Evolutionary conservation across 352 stramenopile species (phyloP).

Genomic region (Phytophthora ramorum): DNA sequence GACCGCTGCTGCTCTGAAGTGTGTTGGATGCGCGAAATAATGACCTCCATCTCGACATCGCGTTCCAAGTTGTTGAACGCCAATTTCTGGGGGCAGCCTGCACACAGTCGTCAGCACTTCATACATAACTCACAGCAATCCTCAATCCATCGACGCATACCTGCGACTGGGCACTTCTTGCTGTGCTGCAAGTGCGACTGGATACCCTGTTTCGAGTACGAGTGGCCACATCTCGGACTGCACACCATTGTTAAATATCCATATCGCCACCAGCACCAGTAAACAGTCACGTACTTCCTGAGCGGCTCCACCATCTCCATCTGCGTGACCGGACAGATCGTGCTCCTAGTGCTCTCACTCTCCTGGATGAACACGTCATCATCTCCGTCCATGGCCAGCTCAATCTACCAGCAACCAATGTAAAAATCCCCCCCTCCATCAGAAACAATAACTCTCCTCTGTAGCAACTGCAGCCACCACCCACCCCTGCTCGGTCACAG

Average conservation of each 20-base stretch:
- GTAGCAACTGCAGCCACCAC: constrained; percentile 13
- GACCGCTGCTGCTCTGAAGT: constrained; percentile 47
- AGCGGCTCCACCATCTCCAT: constrained; percentile 82
- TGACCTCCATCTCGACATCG: constrained; percentile 89
- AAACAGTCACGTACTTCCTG: constrained; percentile 55
- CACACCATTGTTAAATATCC: constrained; percentile 4
- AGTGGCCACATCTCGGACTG: constrained; percentile 78
- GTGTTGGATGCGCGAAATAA: constrained; percentile 61
- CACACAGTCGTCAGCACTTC: constrained; percentile 2
- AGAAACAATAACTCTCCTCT: not conserved
- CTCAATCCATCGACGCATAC: constrained; percentile 31
- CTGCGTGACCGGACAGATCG: constrained; percentile 83
- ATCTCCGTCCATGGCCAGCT: constrained; percentile 69
- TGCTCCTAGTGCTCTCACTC: constrained; percentile 78
- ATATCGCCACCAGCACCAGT: not conserved
- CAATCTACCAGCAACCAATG: constrained; percentile 52
- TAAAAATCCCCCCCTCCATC: constrained; percentile 1
- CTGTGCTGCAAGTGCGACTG: constrained; percentile 71
- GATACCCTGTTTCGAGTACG: constrained; percentile 86
- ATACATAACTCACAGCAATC: not conserved
- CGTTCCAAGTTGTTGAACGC: constrained; percentile 68
- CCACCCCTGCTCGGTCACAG: constrained; percentile 74
- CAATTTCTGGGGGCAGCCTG: constrained; percentile 78
- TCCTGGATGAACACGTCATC: constrained; percentile 86
- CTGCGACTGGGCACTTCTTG: constrained; percentile 81